Evolutionary conservation across 495 filamentous ascomycete genomes (phyloP).

Genomic region (Clohesyomyces aquaticus): DNA sequence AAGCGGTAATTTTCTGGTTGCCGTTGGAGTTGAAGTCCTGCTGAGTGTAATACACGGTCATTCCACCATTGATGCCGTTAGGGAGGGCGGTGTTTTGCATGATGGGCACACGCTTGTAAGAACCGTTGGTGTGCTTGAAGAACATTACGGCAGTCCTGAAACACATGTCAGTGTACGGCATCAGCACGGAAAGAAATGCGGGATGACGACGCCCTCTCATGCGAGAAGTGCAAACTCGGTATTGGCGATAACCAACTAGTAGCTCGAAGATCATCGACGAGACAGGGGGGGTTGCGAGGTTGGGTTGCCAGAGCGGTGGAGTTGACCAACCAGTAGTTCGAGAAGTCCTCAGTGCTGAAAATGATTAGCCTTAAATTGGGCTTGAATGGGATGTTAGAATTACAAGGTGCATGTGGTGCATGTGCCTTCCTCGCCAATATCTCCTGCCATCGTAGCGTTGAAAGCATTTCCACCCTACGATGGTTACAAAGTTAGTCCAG

Average conservation of each 20-base stretch:
- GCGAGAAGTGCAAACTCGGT: too few species aligned
- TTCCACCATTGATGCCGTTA: slow-evolving; percentile 54
- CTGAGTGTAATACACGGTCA: slow-evolving; percentile 55
- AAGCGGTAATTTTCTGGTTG: slow-evolving; percentile 53
- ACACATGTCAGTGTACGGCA: too few species aligned
- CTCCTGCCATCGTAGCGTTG: slow-evolving; percentile 20
- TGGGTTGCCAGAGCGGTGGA: too few species aligned
- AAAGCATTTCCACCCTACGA: slow-evolving; percentile 43
- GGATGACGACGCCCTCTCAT: too few species aligned
- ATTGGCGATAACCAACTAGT: too few species aligned
- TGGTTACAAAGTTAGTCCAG: too few species aligned
- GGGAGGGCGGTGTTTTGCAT: slow-evolving; percentile 52
- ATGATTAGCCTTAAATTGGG: too few species aligned
- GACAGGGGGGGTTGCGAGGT: too few species aligned
- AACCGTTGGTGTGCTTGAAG: slow-evolving; percentile 56
- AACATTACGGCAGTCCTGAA: slow-evolving; percentile 53
- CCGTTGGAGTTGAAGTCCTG: slow-evolving; percentile 52
- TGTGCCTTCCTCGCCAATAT: slow-evolving; percentile 45
- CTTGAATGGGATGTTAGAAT: too few species aligned
- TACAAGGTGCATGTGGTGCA: slow-evolving; percentile 47
- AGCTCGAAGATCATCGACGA: too few species aligned
- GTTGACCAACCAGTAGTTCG: slow-evolving; percentile 36
- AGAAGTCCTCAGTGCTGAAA: slow-evolving; percentile 54
- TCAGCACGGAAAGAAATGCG: too few species aligned
- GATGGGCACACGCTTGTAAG: slow-evolving; percentile 53